These are phyloP conservation scores for Xylaria venustula DNA, from an alignment of 495 filamentous ascomycete species.

Conservation along the genomic window DNA sequence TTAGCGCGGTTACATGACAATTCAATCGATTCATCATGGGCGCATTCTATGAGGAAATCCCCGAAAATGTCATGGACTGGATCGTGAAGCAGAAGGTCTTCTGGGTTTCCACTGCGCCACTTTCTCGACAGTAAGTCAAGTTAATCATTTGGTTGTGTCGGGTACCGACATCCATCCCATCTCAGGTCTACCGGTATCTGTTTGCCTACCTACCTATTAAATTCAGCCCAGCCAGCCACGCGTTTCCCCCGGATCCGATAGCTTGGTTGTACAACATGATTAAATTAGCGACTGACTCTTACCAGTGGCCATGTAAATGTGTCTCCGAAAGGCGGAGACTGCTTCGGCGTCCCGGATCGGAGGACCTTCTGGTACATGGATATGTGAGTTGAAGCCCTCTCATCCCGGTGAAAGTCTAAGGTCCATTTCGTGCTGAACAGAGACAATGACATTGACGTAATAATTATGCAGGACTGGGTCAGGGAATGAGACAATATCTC, in stretches of 20 bases:
- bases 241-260: neutral
- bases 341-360: slow-evolving; percentile 58
- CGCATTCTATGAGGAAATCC: slow-evolving; percentile 60
- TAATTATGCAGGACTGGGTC: slow-evolving; percentile 50
- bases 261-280: no score
- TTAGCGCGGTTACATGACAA: no score
- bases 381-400: slow-evolving; percentile 23
- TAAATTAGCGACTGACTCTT: neutral
- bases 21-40: slow-evolving; percentile 53
- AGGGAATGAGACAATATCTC: slow-evolving; percentile 69
- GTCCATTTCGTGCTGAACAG: neutral
- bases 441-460: neutral
- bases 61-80: slow-evolving; percentile 56
- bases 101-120: slow-evolving; percentile 66
- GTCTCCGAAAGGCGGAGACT: slow-evolving; percentile 64
- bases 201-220: no score
- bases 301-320: slow-evolving; percentile 57
- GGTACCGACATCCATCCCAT: neutral
- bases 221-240: no score
- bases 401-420: neutral
- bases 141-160: neutral
- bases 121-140: slow-evolving; percentile 36
- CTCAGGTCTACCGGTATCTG: no score
- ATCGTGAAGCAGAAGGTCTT: slow-evolving; percentile 62
- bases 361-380: slow-evolving; percentile 70